phyloP scores from a whole-genome alignment of 192 early-diverging fungal genomes.

The Coemansia sp. region DNA sequence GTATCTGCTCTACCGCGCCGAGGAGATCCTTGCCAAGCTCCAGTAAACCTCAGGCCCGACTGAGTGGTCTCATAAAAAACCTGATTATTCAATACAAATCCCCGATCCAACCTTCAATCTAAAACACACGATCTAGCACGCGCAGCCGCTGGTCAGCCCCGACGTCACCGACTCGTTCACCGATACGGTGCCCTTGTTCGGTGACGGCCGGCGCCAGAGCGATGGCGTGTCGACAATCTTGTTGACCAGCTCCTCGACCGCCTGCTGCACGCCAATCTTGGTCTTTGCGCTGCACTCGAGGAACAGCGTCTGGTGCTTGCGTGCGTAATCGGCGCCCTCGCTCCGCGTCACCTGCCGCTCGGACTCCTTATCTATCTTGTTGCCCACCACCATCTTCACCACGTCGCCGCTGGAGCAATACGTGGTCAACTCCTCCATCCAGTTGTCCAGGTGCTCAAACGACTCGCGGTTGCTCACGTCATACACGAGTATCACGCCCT shows the following conservation, averaged over 20 bases:
- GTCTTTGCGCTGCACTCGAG: conserved; percentile 97
- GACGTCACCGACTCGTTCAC: conserved; percentile 45
- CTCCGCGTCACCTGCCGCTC: conserved; percentile 64
- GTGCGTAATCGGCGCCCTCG: conserved; percentile 91
- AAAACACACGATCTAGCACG: conserved; percentile 12
- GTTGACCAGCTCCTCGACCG: conserved; percentile 88
- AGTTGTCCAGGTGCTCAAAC: conserved; percentile 88
- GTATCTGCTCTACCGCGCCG: conserved; percentile 85
- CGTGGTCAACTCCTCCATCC: conserved; percentile 93
- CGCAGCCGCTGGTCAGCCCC: conserved; percentile 29
- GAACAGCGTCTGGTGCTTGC: conserved; percentile 86
- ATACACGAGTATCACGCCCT: conserved; percentile 97
- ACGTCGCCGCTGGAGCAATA: conserved; percentile 84
- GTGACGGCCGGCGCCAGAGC: conserved; percentile 58
- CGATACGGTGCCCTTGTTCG: conserved; percentile 23
- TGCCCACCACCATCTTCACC: conserved; percentile 97
- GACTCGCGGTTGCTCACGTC: conserved; percentile 92
- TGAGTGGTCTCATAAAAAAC: neutral
- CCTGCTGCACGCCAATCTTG: conserved; percentile 84
- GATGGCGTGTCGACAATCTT: conserved; percentile 74
- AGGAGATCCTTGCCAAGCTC: conserved; percentile 94
- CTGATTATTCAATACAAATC: neutral
- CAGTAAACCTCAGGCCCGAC: conserved; percentile 7
- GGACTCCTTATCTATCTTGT: conserved; percentile 93
- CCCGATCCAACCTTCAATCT: neutral